Evolutionary conservation across 768 basidiomycete genomes (phyloP).

Genomic region (Megacollybia marginata): DNA sequence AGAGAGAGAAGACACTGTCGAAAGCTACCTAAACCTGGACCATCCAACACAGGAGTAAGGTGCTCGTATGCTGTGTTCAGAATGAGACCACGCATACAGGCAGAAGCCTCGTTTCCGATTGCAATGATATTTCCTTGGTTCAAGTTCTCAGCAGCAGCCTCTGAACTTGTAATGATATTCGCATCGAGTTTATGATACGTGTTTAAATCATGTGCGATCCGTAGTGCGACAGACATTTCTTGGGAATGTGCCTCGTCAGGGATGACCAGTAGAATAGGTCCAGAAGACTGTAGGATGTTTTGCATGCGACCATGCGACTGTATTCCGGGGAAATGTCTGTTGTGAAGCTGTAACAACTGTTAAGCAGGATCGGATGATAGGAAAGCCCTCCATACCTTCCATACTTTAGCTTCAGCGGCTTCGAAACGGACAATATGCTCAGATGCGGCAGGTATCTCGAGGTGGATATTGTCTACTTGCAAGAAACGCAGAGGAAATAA

Average conservation of each 20-base stretch:
- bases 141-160: conserved; percentile 24
- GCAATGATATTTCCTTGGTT: conserved; percentile 48
- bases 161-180: conserved; percentile 42
- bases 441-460: conserved; percentile 5
- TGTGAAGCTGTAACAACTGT: conserved; percentile 2
- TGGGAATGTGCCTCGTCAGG: conserved; percentile 23
- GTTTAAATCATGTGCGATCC: conserved; percentile 62
- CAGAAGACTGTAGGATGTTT: conserved; percentile 47
- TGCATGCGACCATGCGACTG: conserved; percentile 54
- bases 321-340: neutral
- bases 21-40: neutral
- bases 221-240: conserved; percentile 48
- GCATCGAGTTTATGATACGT: conserved; percentile 66
- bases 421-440: conserved; percentile 12
- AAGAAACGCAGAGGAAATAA: neutral
- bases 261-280: conserved; percentile 51
- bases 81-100: neutral
- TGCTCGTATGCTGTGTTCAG: too few species aligned
- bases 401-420: conserved; percentile 16
- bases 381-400: conserved; percentile 10
- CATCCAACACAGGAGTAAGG: too few species aligned
- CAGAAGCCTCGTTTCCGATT: conserved; percentile 36
- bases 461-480: conserved; percentile 6
- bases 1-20: neutral
- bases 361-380: neutral